Base-by-base conservation (phyloP, 768 basidiomycete species). In the Hortiboletus campestris region DNA sequence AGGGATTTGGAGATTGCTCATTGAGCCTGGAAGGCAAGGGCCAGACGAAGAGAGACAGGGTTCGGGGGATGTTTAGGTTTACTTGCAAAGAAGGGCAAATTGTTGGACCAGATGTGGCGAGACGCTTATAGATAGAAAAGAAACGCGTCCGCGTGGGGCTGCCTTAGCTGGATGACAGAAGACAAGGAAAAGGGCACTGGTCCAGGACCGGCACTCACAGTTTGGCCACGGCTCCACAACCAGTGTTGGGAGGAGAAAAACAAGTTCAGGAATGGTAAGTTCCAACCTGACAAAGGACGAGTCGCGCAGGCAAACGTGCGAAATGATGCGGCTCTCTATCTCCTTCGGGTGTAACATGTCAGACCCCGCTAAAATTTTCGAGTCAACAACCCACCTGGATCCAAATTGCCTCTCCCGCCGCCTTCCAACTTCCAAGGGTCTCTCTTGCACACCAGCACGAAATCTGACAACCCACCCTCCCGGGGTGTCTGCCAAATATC, bases 1-100 rank as follows among this genome's bases (percentile, higher is more conserved):
- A 14, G 79, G 79, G 31, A 80, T 76, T 64, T 80, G 79, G 17
- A 81, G 73, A 36, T 51, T 72, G 59, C 59, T 66, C 70, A 72
- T 72, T 45, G 38, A 28, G 57, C 20, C 52, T 56, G 45, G 46
- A 36, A 45, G 35, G 19, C n/a, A 25, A 25, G 19, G 28, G 17
- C 51, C 54, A 49, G 53, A 46, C 28, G 39, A 32, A 32, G 38
- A 34, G 36, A 43, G 43, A 25, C 35, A 36, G 51, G 44, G 34
- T 47, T 45, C 14, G 31, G 38, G 41, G 40, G 14, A 11, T 20
- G 47, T 51, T 19, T 39, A n/a, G 16, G 35, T 17, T 39, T 16
- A 31, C 10, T 31, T 29, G 29, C 46, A 34, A 55, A 40, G 43
- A 50, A 58, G 41, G 43, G 46, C 44, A 17, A 13, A 38, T 13